These are phyloP conservation scores for Ogataea glucozyma DNA, from an alignment of 805 yeast genomes.

Conservation along the genomic window DNA sequence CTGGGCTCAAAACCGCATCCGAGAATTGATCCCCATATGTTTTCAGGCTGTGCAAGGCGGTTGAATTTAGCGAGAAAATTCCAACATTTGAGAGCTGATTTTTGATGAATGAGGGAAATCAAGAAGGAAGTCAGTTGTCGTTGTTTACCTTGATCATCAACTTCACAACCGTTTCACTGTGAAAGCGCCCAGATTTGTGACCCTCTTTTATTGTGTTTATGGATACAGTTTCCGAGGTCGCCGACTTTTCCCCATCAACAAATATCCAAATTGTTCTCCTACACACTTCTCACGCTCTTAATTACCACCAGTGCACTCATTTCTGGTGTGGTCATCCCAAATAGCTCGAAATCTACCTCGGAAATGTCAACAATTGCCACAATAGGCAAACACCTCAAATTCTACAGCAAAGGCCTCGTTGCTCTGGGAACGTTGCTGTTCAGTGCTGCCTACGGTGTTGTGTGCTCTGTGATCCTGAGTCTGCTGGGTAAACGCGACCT, in stretches of 20 bases:
- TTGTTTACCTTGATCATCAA: background rate
- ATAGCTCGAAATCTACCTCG: conserved; percentile 10
- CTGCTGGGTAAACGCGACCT: conserved; percentile 73
- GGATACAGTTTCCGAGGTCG: background rate
- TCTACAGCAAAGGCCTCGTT: conserved; percentile 54
- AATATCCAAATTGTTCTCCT: conserved; percentile 14
- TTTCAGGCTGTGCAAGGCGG: conserved; percentile 4
- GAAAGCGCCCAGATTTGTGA: background rate
- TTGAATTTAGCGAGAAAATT: conserved; percentile 7
- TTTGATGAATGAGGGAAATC: background rate
- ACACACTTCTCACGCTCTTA: conserved; percentile 9
- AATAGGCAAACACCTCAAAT: conserved; percentile 43
- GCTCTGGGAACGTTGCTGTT: conserved; percentile 55
- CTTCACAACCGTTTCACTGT: background rate
- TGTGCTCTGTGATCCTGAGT: conserved; percentile 68
- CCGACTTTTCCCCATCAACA: background rate
- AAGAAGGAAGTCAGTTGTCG: too few species aligned
- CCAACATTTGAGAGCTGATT: background rate
- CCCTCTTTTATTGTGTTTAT: background rate
- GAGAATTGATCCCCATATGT: background rate
- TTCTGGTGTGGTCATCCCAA: conserved; percentile 20
- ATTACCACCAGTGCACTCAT: conserved; percentile 13
- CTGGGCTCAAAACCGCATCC: conserved; percentile 1
- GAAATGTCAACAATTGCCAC: conserved; percentile 18
- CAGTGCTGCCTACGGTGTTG: conserved; percentile 73